Conservation (phyloP, 331 rosid genomes). For the Pyracantha coccinea region DNA sequence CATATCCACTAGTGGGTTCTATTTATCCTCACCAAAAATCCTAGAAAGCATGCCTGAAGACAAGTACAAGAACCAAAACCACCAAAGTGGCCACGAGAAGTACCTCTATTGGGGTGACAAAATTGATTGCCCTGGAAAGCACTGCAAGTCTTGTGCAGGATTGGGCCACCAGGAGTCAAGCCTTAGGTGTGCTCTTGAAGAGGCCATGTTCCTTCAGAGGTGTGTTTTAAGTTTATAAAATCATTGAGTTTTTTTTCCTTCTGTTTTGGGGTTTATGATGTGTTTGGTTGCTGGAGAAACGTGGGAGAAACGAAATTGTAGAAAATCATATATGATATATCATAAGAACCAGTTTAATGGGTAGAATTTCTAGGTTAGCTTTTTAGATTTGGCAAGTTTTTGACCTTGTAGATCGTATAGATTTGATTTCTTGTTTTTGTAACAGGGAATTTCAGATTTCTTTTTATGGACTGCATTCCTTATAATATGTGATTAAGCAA, state of each 20-base stretch:
- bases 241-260: background rate
- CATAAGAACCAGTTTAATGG: background rate
- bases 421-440: background rate
- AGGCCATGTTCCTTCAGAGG: constrained; percentile 57
- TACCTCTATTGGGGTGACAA: constrained; percentile 79
- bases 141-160: constrained; percentile 73
- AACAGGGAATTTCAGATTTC: background rate
- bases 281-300: constrained; percentile 4
- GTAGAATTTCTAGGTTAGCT: background rate
- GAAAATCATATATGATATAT: background rate
- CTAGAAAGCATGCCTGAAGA: constrained; percentile 3
- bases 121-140: constrained; percentile 95
- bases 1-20: constrained; percentile 32
- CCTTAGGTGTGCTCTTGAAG: constrained; percentile 87
- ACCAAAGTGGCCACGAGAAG: constrained; percentile 29
- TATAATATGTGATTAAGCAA: background rate
- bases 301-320: background rate
- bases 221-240: background rate
- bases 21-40: constrained; percentile 8
- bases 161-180: constrained; percentile 95
- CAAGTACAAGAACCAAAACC: background rate
- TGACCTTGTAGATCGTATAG: background rate
- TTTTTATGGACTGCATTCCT: background rate
- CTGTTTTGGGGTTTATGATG: background rate
- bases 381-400: background rate